Base-by-base conservation (phyloP, 108 stramenopile species). In the Fistulifera pelliculosa region DNA sequence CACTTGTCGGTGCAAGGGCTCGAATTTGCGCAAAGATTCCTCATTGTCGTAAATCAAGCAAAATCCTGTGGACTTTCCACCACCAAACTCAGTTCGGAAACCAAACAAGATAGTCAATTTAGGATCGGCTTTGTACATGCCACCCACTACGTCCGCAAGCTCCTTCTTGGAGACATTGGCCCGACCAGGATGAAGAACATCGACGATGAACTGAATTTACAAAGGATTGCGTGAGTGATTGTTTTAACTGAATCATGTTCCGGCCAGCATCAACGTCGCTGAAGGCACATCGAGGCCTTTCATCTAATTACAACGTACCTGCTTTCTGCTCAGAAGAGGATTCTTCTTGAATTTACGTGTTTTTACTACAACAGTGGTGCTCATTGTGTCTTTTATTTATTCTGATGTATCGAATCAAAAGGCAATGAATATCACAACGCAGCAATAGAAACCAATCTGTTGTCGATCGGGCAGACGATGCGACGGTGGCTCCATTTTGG, bases 291-390 rank as follows among this genome's bases (percentile, higher is more conserved):
- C 38, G 38, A 35, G 19, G 38, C 14, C 27, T 35, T 16, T 50
- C 10, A 13, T 1, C 55, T 26, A 26, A 22, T 42, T 2, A 58
- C 35, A n/a, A 85, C 90, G 62, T 68, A 92, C 90, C 94, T 99
- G 96, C 70, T 91, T 91, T 60, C 98, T 73, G 56, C 92, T 72
- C 28, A 98, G 87, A 57, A 99, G 94, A 18, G 97, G 89, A 74
- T 99, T 99, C 58, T 86, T 72, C 76, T 94, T 93, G 76, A 98
- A 96, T 82, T 99, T 99, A 52, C 96, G 92, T 48, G 96, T 96
- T 78, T n/a, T 93, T 53, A 99, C 85, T 50, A 93, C 84, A 64
- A 99, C 95, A 60, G 93, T 35, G 31, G 31, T 6, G 31, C 31
- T 35, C 31, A 35, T 35, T 35, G 31, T 35, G 6, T 3, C 31